Base-by-base conservation (phyloP, 768 basidiomycete species). In the Russula emetica region DNA sequence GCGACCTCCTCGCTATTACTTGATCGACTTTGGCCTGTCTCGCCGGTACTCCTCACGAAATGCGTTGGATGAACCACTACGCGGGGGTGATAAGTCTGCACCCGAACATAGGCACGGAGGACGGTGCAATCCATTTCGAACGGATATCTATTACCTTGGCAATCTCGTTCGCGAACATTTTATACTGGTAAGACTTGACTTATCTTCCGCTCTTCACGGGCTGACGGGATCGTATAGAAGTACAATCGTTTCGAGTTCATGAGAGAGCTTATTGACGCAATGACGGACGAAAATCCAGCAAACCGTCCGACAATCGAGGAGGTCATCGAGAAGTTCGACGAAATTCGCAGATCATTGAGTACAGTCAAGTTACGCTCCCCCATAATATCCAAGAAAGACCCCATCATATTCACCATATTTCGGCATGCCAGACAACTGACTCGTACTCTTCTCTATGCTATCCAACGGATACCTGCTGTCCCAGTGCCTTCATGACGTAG, bases 221-320 rank as follows among this genome's bases (percentile, higher is more conserved):
- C 32, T 61, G 30, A 64, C 11, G 20, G 18, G 24, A 20, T 16
- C 24, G 32, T 42, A 14, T 62, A 73, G 64, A 63, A 66, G 50
- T 57, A 49, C 51, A 34, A 42, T 0, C 71, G 72, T 11, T 64
- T 66, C 34, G 44, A 50, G 26, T 66, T 66, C 26, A 66, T 66
- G 62, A 20, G 36, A 8, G 56, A 30, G 40, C 45, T 70, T 18
- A 67, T 71, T 20, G 63, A 63, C 0, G 72, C 74, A 20, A 78
- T 79, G 78, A 69, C 72, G 2, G 69, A 76, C 61, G 64, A 70
- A 0, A 72, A 76, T 52, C 74, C 76, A 0, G 56, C 66, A 18
- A 70, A 72, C 55, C 73, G 78, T 14, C 78, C 77, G 0, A 73
- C 40, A n/a, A 65, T 65, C 40, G 63, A 64, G 36, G 49, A 45